These are phyloP conservation scores for Lanmaoa rubissima DNA, from an alignment of 768 basidiomycete species.

Conservation along the genomic window DNA sequence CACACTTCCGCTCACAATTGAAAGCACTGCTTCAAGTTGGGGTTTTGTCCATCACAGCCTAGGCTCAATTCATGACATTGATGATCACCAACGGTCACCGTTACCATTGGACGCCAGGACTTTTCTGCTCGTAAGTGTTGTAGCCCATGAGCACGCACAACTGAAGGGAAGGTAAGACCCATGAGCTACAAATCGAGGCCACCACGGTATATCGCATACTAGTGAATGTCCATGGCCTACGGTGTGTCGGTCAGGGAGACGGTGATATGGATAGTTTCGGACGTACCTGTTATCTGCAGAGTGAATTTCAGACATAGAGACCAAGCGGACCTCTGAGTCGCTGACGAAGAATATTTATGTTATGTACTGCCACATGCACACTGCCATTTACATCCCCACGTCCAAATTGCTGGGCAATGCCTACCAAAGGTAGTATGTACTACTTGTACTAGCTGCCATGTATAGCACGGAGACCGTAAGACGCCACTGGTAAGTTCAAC, in stretches of 20 bases:
- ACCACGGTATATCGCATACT: background rate
- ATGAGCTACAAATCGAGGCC: background rate
- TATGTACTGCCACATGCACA: no score
- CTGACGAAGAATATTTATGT: no score
- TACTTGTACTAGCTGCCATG: no score
- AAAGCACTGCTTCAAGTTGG: slow-evolving; percentile 56
- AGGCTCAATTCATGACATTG: slow-evolving; percentile 54
- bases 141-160: slow-evolving; percentile 40
- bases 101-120: slow-evolving; percentile 66
- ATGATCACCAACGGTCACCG: slow-evolving; percentile 52
- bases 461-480: no score
- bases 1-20: slow-evolving; percentile 43
- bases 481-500: no score
- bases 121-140: slow-evolving; percentile 52
- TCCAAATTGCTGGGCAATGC: no score
- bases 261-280: background rate
- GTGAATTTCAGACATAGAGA: background rate
- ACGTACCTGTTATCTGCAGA: background rate
- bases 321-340: no score
- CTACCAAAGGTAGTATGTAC: no score
- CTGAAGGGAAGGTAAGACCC: slow-evolving; percentile 16
- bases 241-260: background rate
- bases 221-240: slow-evolving; percentile 14
- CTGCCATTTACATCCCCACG: no score
- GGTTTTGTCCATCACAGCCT: slow-evolving; percentile 68